Conservation (phyloP, 805 yeast species). For the Candida rishiriensis region DNA sequence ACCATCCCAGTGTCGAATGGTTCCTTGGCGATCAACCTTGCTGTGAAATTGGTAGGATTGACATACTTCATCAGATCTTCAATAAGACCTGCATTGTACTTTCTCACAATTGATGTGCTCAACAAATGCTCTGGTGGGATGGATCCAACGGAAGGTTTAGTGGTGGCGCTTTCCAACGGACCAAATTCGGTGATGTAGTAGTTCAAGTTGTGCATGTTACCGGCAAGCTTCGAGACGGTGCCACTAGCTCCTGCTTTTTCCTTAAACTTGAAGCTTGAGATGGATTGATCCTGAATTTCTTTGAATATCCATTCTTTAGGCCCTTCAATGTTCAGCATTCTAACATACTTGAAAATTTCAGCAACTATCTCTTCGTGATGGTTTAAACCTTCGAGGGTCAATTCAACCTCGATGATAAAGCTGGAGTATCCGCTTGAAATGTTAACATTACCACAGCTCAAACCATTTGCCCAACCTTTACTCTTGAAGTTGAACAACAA, state of each 20-base stretch:
- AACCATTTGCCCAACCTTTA: conserved; percentile 73
- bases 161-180: conserved; percentile 4
- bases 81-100: conserved; percentile 55
- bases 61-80: conserved; percentile 45
- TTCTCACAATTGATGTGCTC: conserved; percentile 48
- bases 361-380: conserved; percentile 59
- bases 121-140: conserved; percentile 66
- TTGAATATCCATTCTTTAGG: conserved; percentile 77
- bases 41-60: conserved; percentile 55
- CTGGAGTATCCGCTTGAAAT: conserved; percentile 63
- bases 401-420: conserved; percentile 67
- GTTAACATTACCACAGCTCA: conserved; percentile 68
- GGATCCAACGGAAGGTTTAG: conserved; percentile 14
- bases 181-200: conserved; percentile 21
- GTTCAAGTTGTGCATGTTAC: conserved; percentile 21
- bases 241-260: conserved; percentile 71
- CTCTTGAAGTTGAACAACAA: conserved; percentile 63
- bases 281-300: conserved; percentile 69
- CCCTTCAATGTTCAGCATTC: conserved; percentile 48
- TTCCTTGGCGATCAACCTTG: conserved; percentile 48
- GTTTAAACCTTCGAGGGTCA: conserved; percentile 67
- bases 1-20: conserved; percentile 33
- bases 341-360: conserved; percentile 67
- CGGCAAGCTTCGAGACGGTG: conserved; percentile 54
- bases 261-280: conserved; percentile 68